phyloP scores from a whole-genome alignment of 2,329 filamentous ascomycete species.

The Colletotrichum sansevieriae region DNA sequence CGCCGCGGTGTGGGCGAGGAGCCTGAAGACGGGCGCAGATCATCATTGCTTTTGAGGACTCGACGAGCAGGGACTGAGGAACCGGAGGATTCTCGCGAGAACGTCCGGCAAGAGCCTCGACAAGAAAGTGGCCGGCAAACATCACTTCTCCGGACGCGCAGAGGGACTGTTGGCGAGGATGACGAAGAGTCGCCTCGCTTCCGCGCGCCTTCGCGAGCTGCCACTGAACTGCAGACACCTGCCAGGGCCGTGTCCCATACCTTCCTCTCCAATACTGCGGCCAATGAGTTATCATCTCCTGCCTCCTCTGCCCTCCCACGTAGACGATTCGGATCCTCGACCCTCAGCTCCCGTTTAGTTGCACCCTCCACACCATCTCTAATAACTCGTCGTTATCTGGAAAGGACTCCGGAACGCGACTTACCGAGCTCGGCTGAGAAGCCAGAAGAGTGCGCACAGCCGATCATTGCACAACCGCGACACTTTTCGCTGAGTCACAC shows the following conservation, averaged over 20 bases:
- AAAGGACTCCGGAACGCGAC: constrained; percentile 60
- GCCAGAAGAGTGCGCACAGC: constrained; percentile 56
- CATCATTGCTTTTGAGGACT: constrained; percentile 61
- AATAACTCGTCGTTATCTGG: constrained; percentile 62
- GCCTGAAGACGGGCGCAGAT: constrained; percentile 63
- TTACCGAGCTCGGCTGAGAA: constrained; percentile 52
- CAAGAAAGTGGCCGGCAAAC: constrained; percentile 53
- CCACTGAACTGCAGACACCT: constrained; percentile 64
- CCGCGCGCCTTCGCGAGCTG: constrained; percentile 69
- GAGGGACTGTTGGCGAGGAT: constrained; percentile 61
- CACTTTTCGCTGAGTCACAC: constrained; percentile 60
- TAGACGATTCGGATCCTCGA: constrained; percentile 65
- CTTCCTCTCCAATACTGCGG: constrained; percentile 46
- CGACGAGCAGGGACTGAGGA: constrained; percentile 63
- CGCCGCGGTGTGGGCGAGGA: constrained; percentile 65
- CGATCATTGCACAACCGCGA: constrained; percentile 45
- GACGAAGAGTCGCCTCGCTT: constrained; percentile 62
- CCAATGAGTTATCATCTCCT: constrained; percentile 46
- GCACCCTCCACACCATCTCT: constrained; percentile 54
- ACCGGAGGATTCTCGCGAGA: constrained; percentile 59
- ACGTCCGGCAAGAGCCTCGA: constrained; percentile 41
- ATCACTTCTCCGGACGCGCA: constrained; percentile 60
- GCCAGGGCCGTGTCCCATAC: constrained; percentile 53
- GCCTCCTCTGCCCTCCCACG: constrained; percentile 64
- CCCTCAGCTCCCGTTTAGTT: constrained; percentile 60